Percentiles rank a stretch among this genome's conserved stretches.
These are phyloP conservation scores for Phlebiopsis flavidoalba DNA, from an alignment of 768 basidiomycete genomes.

Conservation along the genomic window DNA sequence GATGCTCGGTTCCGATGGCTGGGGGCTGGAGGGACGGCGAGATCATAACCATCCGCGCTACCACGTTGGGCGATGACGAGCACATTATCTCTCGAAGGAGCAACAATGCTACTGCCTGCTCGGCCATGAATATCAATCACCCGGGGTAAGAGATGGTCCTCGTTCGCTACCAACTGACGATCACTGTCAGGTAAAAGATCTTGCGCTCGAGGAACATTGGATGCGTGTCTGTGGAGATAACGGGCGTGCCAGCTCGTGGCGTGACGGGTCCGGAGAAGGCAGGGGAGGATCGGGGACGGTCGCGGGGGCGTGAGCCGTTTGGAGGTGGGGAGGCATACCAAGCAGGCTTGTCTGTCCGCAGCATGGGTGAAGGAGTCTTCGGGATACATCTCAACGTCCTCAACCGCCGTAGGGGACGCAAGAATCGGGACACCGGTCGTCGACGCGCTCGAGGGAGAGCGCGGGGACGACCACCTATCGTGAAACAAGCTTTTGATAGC, in stretches of 20 bases:
- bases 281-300: slow-evolving; percentile 16
- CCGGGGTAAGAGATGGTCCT: not conserved
- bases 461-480: slow-evolving; percentile 41
- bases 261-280: slow-evolving; percentile 15
- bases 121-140: not conserved
- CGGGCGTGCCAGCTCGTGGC: slow-evolving; percentile 18
- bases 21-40: slow-evolving; percentile 28
- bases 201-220: slow-evolving; percentile 29
- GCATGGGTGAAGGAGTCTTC: slow-evolving; percentile 53
- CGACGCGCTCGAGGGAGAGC: slow-evolving; percentile 41
- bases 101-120: not conserved
- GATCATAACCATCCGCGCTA: slow-evolving; percentile 9
- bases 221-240: slow-evolving; percentile 21
- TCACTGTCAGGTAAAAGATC: slow-evolving; percentile 36
- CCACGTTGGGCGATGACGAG: not conserved
- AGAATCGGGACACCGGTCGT: slow-evolving; percentile 18
- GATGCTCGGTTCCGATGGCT: slow-evolving; percentile 25
- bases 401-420: slow-evolving; percentile 27
- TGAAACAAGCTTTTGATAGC: slow-evolving; percentile 59
- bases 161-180: slow-evolving; percentile 15
- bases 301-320: slow-evolving; percentile 28
- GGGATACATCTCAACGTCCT: slow-evolving; percentile 21
- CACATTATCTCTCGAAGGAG: not conserved
- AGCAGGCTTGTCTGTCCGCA: slow-evolving; percentile 52
- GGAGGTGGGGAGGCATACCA: slow-evolving; percentile 40